These are phyloP conservation scores for Myxozyma sirexii DNA, from an alignment of 805 yeast species.

Conservation along the genomic window DNA sequence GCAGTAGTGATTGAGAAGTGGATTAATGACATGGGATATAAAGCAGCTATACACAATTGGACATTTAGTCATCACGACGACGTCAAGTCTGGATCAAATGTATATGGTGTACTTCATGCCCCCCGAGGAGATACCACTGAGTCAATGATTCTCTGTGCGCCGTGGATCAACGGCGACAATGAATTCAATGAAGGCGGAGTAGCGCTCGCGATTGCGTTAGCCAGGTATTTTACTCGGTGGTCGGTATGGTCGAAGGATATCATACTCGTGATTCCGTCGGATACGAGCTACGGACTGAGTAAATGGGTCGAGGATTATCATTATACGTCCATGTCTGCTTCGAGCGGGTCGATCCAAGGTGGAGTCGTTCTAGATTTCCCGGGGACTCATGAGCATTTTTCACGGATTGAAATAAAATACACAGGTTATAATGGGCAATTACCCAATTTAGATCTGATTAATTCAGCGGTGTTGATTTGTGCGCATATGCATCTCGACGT, in stretches of 20 bases:
- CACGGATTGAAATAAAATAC: slow-evolving; percentile 71
- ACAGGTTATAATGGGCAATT: slow-evolving; percentile 94
- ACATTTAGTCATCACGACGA: slow-evolving; percentile 37
- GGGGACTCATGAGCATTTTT: slow-evolving; percentile 65
- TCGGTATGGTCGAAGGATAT: slow-evolving; percentile 95
- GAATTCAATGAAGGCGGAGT: slow-evolving; percentile 77
- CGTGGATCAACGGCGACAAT: slow-evolving; percentile 74
- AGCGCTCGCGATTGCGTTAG: slow-evolving; percentile 68
- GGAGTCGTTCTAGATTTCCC: slow-evolving; percentile 85
- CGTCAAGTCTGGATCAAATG: slow-evolving; percentile 47
- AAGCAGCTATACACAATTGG: slow-evolving; percentile 55
- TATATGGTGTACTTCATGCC: slow-evolving; percentile 85
- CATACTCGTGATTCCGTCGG: slow-evolving; percentile 78
- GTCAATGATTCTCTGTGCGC: slow-evolving; percentile 86
- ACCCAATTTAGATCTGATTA: slow-evolving; percentile 89
- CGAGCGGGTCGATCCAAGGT: slow-evolving; percentile 93
- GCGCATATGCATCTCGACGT: slow-evolving; percentile 75
- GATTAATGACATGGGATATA: slow-evolving; percentile 73
- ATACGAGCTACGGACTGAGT: slow-evolving; percentile 67
- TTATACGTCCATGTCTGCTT: slow-evolving; percentile 61
- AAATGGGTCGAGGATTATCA: slow-evolving; percentile 96
- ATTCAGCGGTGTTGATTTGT: slow-evolving; percentile 72
- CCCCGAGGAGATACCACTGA: slow-evolving; percentile 97
- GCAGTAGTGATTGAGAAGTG: slow-evolving; percentile 56
- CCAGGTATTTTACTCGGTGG: slow-evolving; percentile 80